Evolutionary conservation across 805 yeast genomes (phyloP).

Genomic region (Yarrowia phangngaensis): DNA sequence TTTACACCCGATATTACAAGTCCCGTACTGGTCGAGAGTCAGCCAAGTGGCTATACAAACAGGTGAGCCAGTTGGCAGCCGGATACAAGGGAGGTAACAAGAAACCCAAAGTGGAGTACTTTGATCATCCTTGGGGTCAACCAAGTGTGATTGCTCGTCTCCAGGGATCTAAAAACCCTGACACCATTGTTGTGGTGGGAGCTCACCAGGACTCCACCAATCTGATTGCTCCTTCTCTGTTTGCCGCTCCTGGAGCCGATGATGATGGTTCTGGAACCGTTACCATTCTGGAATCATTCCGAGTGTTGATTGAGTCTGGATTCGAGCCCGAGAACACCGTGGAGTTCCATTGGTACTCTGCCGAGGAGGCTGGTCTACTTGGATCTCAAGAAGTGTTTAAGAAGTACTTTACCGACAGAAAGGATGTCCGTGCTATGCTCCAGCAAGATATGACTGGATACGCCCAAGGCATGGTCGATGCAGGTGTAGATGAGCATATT

Average conservation of each 20-base stretch:
- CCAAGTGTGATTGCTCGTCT: conserved; percentile 67
- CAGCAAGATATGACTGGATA: conserved; percentile 96
- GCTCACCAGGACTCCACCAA: conserved; percentile 87
- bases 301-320: conserved; percentile 50
- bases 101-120: conserved; percentile 46
- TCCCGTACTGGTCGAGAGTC: conserved; percentile 65
- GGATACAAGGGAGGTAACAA: conserved; percentile 38
- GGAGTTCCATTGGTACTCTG: conserved; percentile 92
- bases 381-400: conserved; percentile 80
- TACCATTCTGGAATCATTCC: conserved; percentile 69
- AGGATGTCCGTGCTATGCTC: conserved; percentile 70
- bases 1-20: conserved; percentile 73
- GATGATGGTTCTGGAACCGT: conserved; percentile 90
- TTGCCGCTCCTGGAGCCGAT: conserved; percentile 91
- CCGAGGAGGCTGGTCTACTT: conserved; percentile 87
- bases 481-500: conserved; percentile 57
- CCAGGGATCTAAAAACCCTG: conserved; percentile 40
- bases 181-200: conserved; percentile 66
- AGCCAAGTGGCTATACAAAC: conserved; percentile 62
- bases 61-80: conserved; percentile 41
- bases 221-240: conserved; percentile 59
- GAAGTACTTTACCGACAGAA: conserved; percentile 46
- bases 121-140: conserved; percentile 75
- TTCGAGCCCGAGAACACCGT: conserved; percentile 64
- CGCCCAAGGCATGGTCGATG: conserved; percentile 49